These are phyloP conservation scores for Trichoderma arundinaceum DNA, from an alignment of 2,329 filamentous ascomycete species.

Conservation along the genomic window DNA sequence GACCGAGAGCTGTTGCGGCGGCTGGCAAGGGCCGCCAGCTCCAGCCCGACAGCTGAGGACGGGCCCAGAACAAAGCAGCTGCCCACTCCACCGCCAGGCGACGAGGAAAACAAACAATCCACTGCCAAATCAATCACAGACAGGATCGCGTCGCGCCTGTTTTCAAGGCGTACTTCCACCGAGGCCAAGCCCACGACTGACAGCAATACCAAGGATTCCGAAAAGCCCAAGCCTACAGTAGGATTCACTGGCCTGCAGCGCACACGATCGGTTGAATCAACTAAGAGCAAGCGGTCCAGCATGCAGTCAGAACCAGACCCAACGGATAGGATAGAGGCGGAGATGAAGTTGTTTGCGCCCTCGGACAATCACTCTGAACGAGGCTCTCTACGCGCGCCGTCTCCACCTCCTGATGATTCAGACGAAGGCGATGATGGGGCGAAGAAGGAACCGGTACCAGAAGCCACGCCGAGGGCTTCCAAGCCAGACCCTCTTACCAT, in stretches of 20 bases:
- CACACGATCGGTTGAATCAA: conserved; percentile 51
- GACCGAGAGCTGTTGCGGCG: conserved; percentile 57
- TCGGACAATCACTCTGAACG: conserved; percentile 61
- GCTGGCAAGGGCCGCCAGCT: conserved; percentile 55
- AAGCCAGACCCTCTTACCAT: conserved; percentile 55
- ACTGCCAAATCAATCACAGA: conserved; percentile 27
- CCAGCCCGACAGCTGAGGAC: conserved; percentile 49
- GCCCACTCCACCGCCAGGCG: conserved; percentile 32
- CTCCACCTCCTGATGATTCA: conserved; percentile 46
- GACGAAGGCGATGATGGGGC: conserved; percentile 41
- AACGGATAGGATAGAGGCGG: conserved; percentile 61
- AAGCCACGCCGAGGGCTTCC: conserved; percentile 55
- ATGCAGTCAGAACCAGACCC: conserved; percentile 60
- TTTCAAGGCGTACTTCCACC: conserved; percentile 34
- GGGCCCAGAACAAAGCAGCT: conserved; percentile 33
- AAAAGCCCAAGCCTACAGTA: conserved; percentile 49
- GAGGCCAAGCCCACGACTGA: conserved; percentile 23
- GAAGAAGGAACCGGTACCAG: conserved; percentile 36
- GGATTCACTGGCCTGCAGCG: conserved; percentile 54
- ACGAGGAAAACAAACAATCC: conserved; percentile 21
- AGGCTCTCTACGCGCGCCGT: conserved; percentile 59
- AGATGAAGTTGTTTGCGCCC: conserved; percentile 62
- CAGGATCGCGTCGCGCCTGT: conserved; percentile 32
- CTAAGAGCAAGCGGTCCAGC: conserved; percentile 56
- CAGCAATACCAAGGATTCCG: conserved; percentile 35